Evolutionary conservation across 345 rosid genomes (phyloP), one percentile per base, ranked within the genome.

Genomic region (Turnera subulata): DNA sequence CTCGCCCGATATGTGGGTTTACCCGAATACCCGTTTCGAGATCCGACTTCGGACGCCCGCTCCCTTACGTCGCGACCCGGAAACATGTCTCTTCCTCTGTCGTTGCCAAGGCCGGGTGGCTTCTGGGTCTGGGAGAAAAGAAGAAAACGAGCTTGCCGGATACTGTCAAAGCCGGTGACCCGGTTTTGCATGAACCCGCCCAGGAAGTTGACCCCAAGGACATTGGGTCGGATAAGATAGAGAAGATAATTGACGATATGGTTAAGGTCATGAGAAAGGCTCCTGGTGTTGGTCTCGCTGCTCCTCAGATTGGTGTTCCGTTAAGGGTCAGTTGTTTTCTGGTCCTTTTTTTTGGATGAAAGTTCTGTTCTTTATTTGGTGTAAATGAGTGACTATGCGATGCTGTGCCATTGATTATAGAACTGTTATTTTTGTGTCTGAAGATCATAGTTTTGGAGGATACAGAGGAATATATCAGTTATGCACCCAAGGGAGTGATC

Each of bases 241-340:
- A 83, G 86, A 86, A 82, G 82, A 82, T 86, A 46, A 79, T 92
- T 59, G 91, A 84, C 68, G 85, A 80, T 63, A 84, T 86, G 98
- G 67, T 92, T 15, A 69, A 71, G 65, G 86, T 57, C 10, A 84
- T 89, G 96, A 74, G 95, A 65, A 66, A 59, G 48, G 95, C 91
- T 61, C 98, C 95, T 50, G 96, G 98, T 16, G 95, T 86, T 65
- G 96, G 98, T 1, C 88, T 92, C 11, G 96, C 98, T 56, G 95
- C 98, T 61, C 96, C 98, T 55, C 96, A 89, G 62, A 86, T 92
- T 70, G 96, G 98, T 46, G 24, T 89, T 61, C 93, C 98, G 17
- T 75, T 84, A 59, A 73, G 72, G 71, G 95, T 86, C 20, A 24
- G 69, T 59, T 44, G 2, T 56, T 45, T 10, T 24, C 22, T 42